Base-by-base conservation (phyloP, 2,329 filamentous ascomycete species). In the Xylariales sp. region DNA sequence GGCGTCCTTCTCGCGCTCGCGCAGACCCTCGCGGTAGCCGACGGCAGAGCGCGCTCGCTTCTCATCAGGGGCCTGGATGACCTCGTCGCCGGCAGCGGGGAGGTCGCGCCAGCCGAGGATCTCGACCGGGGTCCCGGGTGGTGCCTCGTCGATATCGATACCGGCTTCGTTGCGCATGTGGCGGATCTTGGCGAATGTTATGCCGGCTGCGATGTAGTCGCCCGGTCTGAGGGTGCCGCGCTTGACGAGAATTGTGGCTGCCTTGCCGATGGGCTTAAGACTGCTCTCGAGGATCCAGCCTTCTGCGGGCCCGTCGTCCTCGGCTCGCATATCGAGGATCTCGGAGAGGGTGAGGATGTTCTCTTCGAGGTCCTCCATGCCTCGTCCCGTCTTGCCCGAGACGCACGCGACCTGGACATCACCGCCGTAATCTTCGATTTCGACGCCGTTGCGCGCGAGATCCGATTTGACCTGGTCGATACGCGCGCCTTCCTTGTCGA, bases 201-300 rank as follows among this genome's bases (percentile, higher is more conserved):
- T 82, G 18, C 93, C 94, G 1, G 93, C 93, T 8, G 95, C 88
- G 39, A 98, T 79, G 42, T 86, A 74, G 60, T 94, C 85, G 14
- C 93, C 93, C 0, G 76, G 73, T 5, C 81, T 80, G 29, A 98
- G 72, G 0, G 90, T 97, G 36, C 93, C 93, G 44, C 88, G 82
- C 51, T 88, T 86, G 40, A 98, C 82, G 5, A 98, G 80, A 1
- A 96, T 78, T 0, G 93, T 96, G 4, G 93, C 93, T 8, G 87
- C 84, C 51, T 87, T 87, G 28, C 93, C 93, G 28, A 82, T 78
- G 14, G 80, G 77, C 66, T 95, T 96, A 12, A 94, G 86, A 41
- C 86, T 88, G 29, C 88, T 88, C 68, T 98, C 93, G 5, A 98
- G 76, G 14, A 98, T 76, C 88, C 90, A 96, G 12, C 93, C 93